phyloP scores from a whole-genome alignment of 805 yeast species.

The Hanseniaspora vineae region DNA sequence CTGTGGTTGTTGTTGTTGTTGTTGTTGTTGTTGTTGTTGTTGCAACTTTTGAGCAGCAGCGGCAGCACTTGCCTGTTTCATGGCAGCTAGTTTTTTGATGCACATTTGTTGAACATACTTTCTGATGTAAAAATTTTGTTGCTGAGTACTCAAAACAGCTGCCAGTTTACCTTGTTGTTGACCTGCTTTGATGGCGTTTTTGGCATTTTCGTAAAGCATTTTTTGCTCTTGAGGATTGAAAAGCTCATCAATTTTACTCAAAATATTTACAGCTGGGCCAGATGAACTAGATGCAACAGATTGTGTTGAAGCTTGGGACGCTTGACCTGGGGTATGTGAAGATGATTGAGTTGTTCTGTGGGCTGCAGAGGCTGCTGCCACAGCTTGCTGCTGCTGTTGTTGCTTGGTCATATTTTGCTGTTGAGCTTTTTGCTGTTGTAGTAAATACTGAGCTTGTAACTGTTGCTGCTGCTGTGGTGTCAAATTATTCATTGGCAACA shows the following conservation, averaged over 20 bases:
- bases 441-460: conserved; percentile 5
- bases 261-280: conserved; percentile 19
- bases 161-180: conserved; percentile 20
- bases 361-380: background rate
- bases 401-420: conserved; percentile 26
- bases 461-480: conserved; percentile 3
- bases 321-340: conserved; percentile 5
- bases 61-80: conserved; percentile 12
- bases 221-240: conserved; percentile 25
- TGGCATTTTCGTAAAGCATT: conserved; percentile 23
- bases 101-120: conserved; percentile 26
- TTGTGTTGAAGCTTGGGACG: conserved; percentile 13
- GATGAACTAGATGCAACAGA: conserved; percentile 9
- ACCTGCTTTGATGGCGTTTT: conserved; percentile 24
- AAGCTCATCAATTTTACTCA: conserved; percentile 23
- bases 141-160: conserved; percentile 9
- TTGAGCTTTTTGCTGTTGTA: conserved; percentile 15
- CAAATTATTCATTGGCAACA: background rate
- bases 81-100: conserved; percentile 21
- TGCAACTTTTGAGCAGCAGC: conserved; percentile 6
- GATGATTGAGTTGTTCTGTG: conserved; percentile 18
- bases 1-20: conserved; percentile 1
- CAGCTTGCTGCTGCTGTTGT: conserved; percentile 7
- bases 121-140: conserved; percentile 20
- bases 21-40: conserved; percentile 1